phyloP scores from a whole-genome alignment of 768 basidiomycete species.

The Chiua virens region DNA sequence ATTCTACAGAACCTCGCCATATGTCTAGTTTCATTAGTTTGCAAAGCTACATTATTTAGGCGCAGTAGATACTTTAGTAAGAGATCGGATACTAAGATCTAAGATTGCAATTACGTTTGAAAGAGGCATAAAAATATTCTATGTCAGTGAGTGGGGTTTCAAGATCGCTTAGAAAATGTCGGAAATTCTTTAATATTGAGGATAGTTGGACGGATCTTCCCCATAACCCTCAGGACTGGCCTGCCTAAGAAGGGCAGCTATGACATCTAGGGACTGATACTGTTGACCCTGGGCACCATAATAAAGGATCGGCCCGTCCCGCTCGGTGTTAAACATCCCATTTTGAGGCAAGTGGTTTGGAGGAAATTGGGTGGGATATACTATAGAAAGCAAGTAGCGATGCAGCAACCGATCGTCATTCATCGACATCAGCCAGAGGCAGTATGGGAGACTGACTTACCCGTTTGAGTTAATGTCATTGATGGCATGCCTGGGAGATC shows the following conservation, averaged over 20 bases:
- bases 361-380: not conserved
- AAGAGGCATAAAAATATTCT: not conserved
- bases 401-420: not conserved
- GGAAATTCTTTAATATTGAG: not conserved
- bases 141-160: too few species aligned
- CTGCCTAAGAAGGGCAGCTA: not conserved
- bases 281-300: conserved; percentile 1
- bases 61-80: too few species aligned
- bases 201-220: not conserved
- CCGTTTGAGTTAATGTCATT: not conserved
- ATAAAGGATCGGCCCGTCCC: not conserved
- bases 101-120: too few species aligned
- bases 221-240: not conserved
- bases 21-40: too few species aligned
- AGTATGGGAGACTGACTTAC: conserved; percentile 1
- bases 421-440: too few species aligned
- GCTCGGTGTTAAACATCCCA: not conserved
- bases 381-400: conserved; percentile 4
- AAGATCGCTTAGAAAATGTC: too few species aligned
- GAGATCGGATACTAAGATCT: too few species aligned
- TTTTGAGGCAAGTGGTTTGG: not conserved
- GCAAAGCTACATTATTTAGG: too few species aligned
- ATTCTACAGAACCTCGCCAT: too few species aligned
- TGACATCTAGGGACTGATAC: not conserved
- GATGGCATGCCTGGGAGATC: too few species aligned